Conservation (phyloP, 768 basidiomycete genomes). For the Gloeostereum incarnatum region DNA sequence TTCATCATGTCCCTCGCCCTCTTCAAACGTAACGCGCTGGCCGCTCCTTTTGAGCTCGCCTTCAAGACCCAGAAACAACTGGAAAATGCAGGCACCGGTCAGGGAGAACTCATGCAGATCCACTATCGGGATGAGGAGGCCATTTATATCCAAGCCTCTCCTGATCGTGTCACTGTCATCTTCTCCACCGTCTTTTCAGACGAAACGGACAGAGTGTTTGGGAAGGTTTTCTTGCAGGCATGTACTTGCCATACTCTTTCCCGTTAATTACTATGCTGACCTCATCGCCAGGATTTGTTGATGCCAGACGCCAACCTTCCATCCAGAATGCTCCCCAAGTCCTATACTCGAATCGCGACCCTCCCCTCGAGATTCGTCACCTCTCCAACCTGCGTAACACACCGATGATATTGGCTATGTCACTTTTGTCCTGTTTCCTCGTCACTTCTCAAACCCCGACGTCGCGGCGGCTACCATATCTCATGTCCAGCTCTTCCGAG, state of each 20-base stretch:
- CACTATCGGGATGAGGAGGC: constrained; percentile 97
- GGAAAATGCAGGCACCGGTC: constrained; percentile 57
- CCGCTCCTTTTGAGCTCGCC: constrained; percentile 88
- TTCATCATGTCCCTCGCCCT: constrained; percentile 78
- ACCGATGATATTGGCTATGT: constrained; percentile 94
- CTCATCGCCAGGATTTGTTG: constrained; percentile 83
- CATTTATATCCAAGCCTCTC: constrained; percentile 88
- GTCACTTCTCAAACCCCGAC: constrained; percentile 74
- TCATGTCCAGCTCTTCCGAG: constrained; percentile 93
- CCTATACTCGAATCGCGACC: constrained; percentile 87
- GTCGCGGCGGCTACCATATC: constrained; percentile 78
- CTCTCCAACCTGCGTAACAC: constrained; percentile 69
- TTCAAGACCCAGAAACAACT: constrained; percentile 78
- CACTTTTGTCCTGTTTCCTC: constrained; percentile 95
- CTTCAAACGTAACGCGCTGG: constrained; percentile 87
- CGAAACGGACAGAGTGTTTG: constrained; percentile 95
- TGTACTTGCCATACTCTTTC: constrained; percentile 6
- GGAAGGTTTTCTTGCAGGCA: constrained; percentile 97
- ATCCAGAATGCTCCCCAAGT: constrained; percentile 98
- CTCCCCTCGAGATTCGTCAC: constrained; percentile 93
- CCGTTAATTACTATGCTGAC: constrained; percentile 2
- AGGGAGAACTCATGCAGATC: constrained; percentile 84
- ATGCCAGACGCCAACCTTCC: constrained; percentile 87
- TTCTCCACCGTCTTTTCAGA: constrained; percentile 97
- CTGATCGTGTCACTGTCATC: constrained; percentile 95